Evolutionary conservation across 1,284 basidiomycete species (phyloP).

Genomic region (Microbotryum violaceum): DNA sequence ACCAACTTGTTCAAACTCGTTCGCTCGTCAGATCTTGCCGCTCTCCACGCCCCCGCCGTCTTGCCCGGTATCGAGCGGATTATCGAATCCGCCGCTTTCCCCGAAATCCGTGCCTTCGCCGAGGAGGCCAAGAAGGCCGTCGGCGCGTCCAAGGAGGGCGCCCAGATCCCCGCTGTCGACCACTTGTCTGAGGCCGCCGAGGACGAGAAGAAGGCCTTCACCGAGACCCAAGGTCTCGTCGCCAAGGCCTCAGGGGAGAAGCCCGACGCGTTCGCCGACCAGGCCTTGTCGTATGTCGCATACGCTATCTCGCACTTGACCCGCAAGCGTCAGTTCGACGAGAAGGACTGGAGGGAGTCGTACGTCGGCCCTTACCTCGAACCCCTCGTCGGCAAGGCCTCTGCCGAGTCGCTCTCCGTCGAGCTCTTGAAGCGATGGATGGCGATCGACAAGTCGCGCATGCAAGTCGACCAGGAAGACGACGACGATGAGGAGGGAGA

Average conservation of each 20-base stretch:
- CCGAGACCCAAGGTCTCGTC: constrained; percentile 50
- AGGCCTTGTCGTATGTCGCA: constrained; percentile 60
- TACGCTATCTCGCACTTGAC: constrained; percentile 70
- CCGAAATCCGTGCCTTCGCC: constrained; percentile 90
- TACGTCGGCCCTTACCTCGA: constrained; percentile 64
- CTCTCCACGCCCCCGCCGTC: constrained; percentile 76
- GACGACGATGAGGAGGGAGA: constrained; percentile 62
- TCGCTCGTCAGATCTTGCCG: constrained; percentile 81
- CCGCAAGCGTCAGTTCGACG: constrained; percentile 57
- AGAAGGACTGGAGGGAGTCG: constrained; percentile 61
- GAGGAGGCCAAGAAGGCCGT: constrained; percentile 38
- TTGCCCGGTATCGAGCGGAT: constrained; percentile 90
- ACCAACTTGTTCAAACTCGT: constrained; percentile 98
- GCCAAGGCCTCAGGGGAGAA: constrained; percentile 32
- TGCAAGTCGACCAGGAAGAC: constrained; percentile 55
- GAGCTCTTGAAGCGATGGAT: constrained; percentile 63
- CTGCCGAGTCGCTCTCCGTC: constrained; percentile 50
- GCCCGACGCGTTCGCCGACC: constrained; percentile 41
- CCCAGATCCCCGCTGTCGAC: constrained; percentile 33
- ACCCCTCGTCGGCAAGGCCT: constrained; percentile 39
- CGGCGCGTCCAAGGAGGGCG: constrained; percentile 33
- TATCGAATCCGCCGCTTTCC: constrained; percentile 85
- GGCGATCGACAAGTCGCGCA: constrained; percentile 57
- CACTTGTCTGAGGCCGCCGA: constrained; percentile 33
- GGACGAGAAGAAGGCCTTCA: constrained; percentile 40